Conservation (phyloP, 768 basidiomycete species). For the Lactarius indigo region DNA sequence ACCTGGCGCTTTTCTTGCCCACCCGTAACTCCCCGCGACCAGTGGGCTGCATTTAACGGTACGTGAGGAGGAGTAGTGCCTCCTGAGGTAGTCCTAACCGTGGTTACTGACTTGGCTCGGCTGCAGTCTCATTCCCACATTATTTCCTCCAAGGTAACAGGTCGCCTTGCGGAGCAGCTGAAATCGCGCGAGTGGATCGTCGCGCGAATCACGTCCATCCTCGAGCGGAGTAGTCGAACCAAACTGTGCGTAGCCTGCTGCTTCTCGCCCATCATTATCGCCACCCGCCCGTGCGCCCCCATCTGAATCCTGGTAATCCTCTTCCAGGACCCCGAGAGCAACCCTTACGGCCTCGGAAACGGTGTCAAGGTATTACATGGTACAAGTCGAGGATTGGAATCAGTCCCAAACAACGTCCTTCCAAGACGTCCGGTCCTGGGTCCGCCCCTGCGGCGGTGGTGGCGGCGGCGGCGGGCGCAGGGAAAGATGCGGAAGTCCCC, state of each 20-base stretch:
- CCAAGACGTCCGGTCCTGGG: slow-evolving; percentile 36
- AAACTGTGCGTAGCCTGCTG: slow-evolving; percentile 47
- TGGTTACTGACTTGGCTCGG: not conserved
- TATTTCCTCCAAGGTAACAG: slow-evolving; percentile 89
- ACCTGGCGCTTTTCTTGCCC: slow-evolving; percentile 91
- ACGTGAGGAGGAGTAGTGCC: slow-evolving; percentile 28
- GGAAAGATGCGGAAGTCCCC: not conserved
- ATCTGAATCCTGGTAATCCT: not conserved
- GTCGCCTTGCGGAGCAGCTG: slow-evolving; percentile 80
- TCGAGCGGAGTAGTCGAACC: slow-evolving; percentile 79
- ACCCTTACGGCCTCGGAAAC: slow-evolving; percentile 81
- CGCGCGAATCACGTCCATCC: slow-evolving; percentile 83
- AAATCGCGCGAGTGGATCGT: slow-evolving; percentile 93
- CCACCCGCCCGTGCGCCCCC: too few relatives aligned
- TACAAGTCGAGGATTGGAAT: slow-evolving; percentile 91
- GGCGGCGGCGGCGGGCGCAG: not conserved
- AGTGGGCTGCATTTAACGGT: slow-evolving; percentile 99
- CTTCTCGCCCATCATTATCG: too few relatives aligned
- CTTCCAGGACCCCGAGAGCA: slow-evolving; percentile 67
- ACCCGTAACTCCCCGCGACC: slow-evolving; percentile 90
- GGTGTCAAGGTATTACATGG: slow-evolving; percentile 88
- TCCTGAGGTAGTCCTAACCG: not conserved
- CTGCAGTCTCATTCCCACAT: slow-evolving; percentile 87
- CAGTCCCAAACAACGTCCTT: slow-evolving; percentile 57
- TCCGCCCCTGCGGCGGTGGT: not conserved